Base-by-base conservation (phyloP, 768 basidiomycete genomes). In the Hysterangium stoloniferum region DNA sequence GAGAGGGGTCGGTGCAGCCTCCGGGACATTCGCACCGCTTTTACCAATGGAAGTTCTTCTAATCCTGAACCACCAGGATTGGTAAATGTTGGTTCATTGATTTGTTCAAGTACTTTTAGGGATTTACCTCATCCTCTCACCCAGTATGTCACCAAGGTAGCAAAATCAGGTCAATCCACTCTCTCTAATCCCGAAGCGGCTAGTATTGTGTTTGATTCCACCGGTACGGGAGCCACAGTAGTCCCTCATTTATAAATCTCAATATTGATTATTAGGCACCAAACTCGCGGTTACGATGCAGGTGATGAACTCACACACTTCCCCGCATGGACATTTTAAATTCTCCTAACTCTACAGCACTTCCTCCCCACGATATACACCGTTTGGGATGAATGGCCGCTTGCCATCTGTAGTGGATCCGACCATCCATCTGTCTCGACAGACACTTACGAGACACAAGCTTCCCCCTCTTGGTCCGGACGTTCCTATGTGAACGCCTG, bases 21-120 rank as follows among this genome's bases (percentile, higher is more conserved):
- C 51, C 77, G 84, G 13, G 86, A 90, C 62, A 66, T 68, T 13
- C 71, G 86, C 11, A 87, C 86, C 82, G 76, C 83, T 0, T 89
- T 87, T 62, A 81, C 27, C 36, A 22, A 28, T 25, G 82, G n/a
- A n/a, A n/a, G n/a, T n/a, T n/a, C n/a, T n/a, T n/a, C n/a, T n/a
- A n/a, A 17, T 70, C 79, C 37, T 56, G 50, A 17, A 50, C 38
- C 28, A 2, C 15, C 48, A 31, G 52, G 37, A 28, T 48, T 42
- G 40, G 19, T 57, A 52, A 32, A 17, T 51, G 74, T 72, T 74
- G 74, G 54, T 70, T 66, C 41, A 72, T 72, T 6, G 67, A 60
- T 52, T 73, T 27, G 25, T 29, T 33, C 34, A 29, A 1, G 3
- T 53, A 6, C 50, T n/a, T n/a, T n/a, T n/a, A n/a, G n/a, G n/a